Base-by-base conservation (phyloP, 768 basidiomycete genomes). In the Amanita thiersii region DNA sequence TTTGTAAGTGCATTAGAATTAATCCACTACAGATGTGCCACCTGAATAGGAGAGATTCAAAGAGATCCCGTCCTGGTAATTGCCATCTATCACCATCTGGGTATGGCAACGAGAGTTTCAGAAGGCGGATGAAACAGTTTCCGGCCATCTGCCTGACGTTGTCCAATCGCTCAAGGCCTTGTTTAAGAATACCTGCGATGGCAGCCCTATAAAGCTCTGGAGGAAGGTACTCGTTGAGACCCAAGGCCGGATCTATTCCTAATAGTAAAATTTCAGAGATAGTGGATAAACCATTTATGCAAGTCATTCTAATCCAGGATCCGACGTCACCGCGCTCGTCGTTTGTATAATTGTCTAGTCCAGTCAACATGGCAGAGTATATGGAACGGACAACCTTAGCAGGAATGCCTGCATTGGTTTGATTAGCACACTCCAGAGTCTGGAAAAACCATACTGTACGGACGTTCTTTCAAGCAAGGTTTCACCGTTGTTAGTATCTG, bases 241-340 rank as follows among this genome's bases (percentile, higher is more conserved):
- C 59, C 1, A 66, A 53, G 21, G 75, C 51, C n/a, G 48, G 51
- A 39, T 44, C 52, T 18, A 75, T 68, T 33, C 65, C 54, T 9
- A 58, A 52, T 49, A 84, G 67, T 3, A 88, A 52, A 18, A 73
- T 63, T 51, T 70, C 64, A 32, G 73, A 63, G 44, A 79, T 60
- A 5, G 66, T 61, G 12, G 76, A 68, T 42, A 92, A 61, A 7
- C 83, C 82, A 34, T 68, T 68, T 38, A 92, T 72, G 52, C 82
- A 86, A 2, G 79, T 77, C 5, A 86, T 73, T 47, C 94, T 86
- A 39, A 92, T 74, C 91, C 92, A 96, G 2, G 94, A 97, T 30
- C 94, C 94, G 26, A 99, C 85, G 56, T 99, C 96, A 3, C 94
- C 94, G 49, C 94, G 80, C 56, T 96, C 87, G 56, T 99, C 94